phyloP scores from a whole-genome alignment of 2,329 filamentous ascomycete species.

The Alternaria tenuissima region DNA sequence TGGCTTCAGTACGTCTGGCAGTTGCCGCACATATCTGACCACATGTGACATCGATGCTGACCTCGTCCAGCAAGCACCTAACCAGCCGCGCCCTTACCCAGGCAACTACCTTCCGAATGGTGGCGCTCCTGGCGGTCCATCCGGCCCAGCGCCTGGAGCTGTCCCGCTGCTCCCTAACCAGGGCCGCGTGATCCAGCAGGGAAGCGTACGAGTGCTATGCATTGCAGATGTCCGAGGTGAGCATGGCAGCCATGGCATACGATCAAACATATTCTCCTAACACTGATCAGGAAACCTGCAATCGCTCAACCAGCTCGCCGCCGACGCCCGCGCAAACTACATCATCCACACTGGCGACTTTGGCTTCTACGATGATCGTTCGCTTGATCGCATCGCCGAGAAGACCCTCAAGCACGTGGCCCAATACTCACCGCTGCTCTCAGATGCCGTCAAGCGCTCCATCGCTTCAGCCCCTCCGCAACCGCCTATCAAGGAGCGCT shows the following conservation, averaged over 20 bases:
- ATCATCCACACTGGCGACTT: constrained; percentile 99
- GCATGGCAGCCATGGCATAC: constrained; percentile 1
- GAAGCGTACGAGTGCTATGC: constrained; percentile 59
- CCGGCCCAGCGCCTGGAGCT: constrained; percentile 55
- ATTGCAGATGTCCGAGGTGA: constrained; percentile 62
- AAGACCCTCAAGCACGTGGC: constrained; percentile 99
- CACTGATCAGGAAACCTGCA: constrained; percentile 80
- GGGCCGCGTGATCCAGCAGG: constrained; percentile 61
- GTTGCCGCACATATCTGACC: constrained; percentile 10
- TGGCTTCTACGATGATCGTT: constrained; percentile 97
- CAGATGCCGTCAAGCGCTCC: constrained; percentile 73
- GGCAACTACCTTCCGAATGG: constrained; percentile 59
- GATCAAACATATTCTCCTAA: constrained; percentile 12
- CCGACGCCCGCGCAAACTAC: constrained; percentile 92
- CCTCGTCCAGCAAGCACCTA: constrained; percentile 56
- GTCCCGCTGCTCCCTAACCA: constrained; percentile 61
- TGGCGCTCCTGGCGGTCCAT: constrained; percentile 50
- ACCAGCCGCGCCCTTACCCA: constrained; percentile 60
- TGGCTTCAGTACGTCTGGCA: constrained; percentile 46
- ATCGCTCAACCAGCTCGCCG: constrained; percentile 95
- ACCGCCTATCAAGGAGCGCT: constrained; percentile 80
- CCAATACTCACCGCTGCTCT: constrained; percentile 94
- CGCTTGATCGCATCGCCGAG: constrained; percentile 95
- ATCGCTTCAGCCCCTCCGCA: constrained; percentile 74
- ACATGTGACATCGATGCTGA: constrained; percentile 32